A percentile compares a stretch with the other conserved stretches of the same genome.
These are phyloP conservation scores for Brachypodium distachyon DNA, from an alignment of 202 grass and related monocot species.

Conservation along the genomic window DNA sequence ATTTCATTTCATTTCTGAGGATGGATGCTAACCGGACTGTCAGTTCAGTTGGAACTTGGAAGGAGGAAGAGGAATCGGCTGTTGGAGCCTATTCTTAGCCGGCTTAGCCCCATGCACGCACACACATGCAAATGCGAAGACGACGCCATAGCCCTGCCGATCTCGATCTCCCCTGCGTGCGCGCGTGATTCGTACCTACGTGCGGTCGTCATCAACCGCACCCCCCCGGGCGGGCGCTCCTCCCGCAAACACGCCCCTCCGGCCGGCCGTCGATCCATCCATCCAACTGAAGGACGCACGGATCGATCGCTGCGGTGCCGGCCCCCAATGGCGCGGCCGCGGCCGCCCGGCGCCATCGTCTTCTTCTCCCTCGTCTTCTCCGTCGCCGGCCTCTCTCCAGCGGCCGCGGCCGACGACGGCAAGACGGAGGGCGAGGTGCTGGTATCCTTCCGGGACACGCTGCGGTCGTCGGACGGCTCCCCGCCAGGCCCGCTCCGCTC, in stretches of 20 bases:
- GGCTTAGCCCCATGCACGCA: conserved; percentile 39
- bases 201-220: not conserved
- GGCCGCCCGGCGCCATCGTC: conserved; percentile 7
- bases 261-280: not conserved
- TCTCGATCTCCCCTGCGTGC: not conserved
- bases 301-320: conserved; percentile 8
- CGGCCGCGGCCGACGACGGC: not conserved
- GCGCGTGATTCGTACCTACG: conserved; percentile 1
- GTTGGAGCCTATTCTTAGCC: too few species aligned
- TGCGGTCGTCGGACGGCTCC: conserved; percentile 26
- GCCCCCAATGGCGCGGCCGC: conserved; percentile 45
- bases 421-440: conserved; percentile 48
- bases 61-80: too few species aligned
- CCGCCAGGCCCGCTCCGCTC: conserved; percentile 9
- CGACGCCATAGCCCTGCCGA: conserved; percentile 15
- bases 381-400: not conserved
- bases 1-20: too few species aligned
- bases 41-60: too few species aligned
- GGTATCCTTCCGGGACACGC: conserved; percentile 47
- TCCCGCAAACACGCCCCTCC: too few species aligned
- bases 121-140: conserved; percentile 33
- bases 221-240: not conserved
- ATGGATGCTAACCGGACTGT: too few species aligned
- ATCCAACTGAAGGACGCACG: too few species aligned
- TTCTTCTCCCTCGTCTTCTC: not conserved